Percentiles rank a stretch among this genome's conserved stretches.
Evolutionary conservation across 108 stramenopile species (phyloP).

Genomic region (Aurantiochytrium sp.): DNA sequence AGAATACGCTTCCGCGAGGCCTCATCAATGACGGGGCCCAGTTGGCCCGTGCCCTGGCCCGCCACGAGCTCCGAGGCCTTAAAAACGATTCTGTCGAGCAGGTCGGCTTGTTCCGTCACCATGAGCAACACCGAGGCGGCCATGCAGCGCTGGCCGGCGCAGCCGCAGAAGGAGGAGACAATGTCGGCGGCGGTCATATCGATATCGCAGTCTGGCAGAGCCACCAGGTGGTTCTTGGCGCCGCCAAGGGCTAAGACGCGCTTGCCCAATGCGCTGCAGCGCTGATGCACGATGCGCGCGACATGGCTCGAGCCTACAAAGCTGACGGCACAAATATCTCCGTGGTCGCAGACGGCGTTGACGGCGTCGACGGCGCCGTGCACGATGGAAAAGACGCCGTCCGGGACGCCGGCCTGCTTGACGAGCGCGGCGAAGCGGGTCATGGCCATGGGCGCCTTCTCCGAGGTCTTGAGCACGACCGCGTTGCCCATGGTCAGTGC

Average conservation of each 20-base stretch:
- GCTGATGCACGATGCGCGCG: slow-evolving; percentile 69
- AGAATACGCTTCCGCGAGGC: slow-evolving; percentile 70
- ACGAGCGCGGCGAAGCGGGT: slow-evolving; percentile 42
- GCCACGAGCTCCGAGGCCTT: slow-evolving; percentile 69
- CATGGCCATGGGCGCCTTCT: slow-evolving; percentile 49
- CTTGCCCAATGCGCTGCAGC: slow-evolving; percentile 71
- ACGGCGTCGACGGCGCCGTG: slow-evolving; percentile 46
- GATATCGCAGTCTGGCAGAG: slow-evolving; percentile 80
- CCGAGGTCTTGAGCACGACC: slow-evolving; percentile 76
- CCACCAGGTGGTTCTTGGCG: slow-evolving; percentile 93
- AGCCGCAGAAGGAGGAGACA: slow-evolving; percentile 80
- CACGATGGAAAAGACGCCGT: slow-evolving; percentile 53
- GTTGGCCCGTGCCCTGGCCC: slow-evolving; percentile 72
- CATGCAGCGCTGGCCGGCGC: slow-evolving; percentile 86
- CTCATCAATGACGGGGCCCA: slow-evolving; percentile 81
- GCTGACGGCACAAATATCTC: slow-evolving; percentile 67
- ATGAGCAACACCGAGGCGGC: slow-evolving; percentile 85
- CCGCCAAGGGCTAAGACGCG: slow-evolving; percentile 86
- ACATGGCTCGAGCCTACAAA: slow-evolving; percentile 87
- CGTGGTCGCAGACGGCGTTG: slow-evolving; percentile 47
- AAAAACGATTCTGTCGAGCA: slow-evolving; percentile 63
- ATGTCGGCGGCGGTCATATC: slow-evolving; percentile 77
- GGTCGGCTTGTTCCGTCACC: slow-evolving; percentile 59
- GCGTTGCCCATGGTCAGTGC: slow-evolving; percentile 87
- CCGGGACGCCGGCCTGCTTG: slow-evolving; percentile 48